A percentile compares a stretch with the other conserved stretches of the same genome.
phyloP scores from a whole-genome alignment of 768 basidiomycete species.

The Rhodotorula paludigena region DNA sequence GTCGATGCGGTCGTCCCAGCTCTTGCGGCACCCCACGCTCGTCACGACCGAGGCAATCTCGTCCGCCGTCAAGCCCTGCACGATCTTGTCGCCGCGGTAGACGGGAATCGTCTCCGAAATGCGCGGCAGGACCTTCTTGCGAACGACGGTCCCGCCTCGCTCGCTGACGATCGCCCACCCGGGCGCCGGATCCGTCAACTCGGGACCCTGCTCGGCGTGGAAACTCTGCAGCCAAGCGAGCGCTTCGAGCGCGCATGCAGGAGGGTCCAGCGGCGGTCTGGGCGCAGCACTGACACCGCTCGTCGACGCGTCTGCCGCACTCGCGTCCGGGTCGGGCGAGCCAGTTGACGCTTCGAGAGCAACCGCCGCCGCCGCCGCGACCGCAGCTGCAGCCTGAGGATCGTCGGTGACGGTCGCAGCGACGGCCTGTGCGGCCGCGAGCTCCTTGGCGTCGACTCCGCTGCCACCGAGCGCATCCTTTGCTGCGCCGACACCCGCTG shows the following conservation, averaged over 20 bases:
- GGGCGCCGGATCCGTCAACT: slow-evolving; percentile 51
- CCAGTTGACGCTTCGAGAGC: not conserved
- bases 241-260: slow-evolving; percentile 77
- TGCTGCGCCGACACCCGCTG: not conserved
- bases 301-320: not conserved
- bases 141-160: slow-evolving; percentile 64
- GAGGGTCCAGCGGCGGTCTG: slow-evolving; percentile 51
- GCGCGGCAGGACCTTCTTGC: slow-evolving; percentile 68
- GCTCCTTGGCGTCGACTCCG: no score
- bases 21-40: slow-evolving; percentile 65
- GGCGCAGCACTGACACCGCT: not conserved
- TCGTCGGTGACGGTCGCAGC: not conserved
- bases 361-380: not conserved
- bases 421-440: no score
- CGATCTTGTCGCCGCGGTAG: slow-evolving; percentile 80
- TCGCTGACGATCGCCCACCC: slow-evolving; percentile 76
- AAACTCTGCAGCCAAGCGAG: slow-evolving; percentile 72
- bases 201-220: slow-evolving; percentile 54
- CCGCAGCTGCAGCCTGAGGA: not conserved
- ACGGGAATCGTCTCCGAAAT: slow-evolving; percentile 77
- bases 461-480: no score
- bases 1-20: slow-evolving; percentile 83
- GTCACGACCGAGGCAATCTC: slow-evolving; percentile 72
- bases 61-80: slow-evolving; percentile 88
- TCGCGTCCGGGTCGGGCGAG: no score